Percentiles rank a stretch among this genome's conserved stretches.
phyloP scores from a whole-genome alignment of 805 yeast species.

The Saturnispora hagleri region DNA sequence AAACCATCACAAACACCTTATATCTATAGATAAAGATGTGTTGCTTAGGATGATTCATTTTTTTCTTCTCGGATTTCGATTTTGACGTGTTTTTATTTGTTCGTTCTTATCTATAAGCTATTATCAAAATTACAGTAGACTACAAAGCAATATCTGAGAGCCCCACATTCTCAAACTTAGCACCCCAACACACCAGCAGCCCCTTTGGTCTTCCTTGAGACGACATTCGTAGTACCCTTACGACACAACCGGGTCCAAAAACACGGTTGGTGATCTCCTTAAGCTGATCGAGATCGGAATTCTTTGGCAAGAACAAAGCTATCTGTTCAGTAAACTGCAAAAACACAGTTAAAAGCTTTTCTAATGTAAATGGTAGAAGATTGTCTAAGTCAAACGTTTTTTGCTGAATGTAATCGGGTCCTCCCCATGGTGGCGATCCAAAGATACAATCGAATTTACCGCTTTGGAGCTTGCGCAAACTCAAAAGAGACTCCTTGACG shows the following conservation, averaged over 20 bases:
- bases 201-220: slow-evolving; percentile 41
- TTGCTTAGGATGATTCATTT: neutral
- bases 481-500: neutral
- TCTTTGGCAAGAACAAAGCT: slow-evolving; percentile 54
- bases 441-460: slow-evolving; percentile 44
- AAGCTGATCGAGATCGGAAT: slow-evolving; percentile 44
- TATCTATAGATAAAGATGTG: neutral
- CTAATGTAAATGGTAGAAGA: slow-evolving; percentile 39
- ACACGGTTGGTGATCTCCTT: slow-evolving; percentile 36
- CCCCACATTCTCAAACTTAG: slow-evolving; percentile 24
- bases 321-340: slow-evolving; percentile 36
- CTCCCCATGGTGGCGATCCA: slow-evolving; percentile 86
- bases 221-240: slow-evolving; percentile 8
- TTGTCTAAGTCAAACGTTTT: slow-evolving; percentile 35
- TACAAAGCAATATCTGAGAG: slow-evolving; percentile 1
- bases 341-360: slow-evolving; percentile 34
- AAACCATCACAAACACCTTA: neutral
- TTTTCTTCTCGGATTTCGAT: neutral
- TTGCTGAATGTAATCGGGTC: slow-evolving; percentile 44
- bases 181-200: slow-evolving; percentile 53
- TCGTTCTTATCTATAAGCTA: neutral
- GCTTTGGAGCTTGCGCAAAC: slow-evolving; percentile 1
- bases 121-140: neutral
- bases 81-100: neutral
- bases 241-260: slow-evolving; percentile 26